Conservation (phyloP, 306 rosid genomes). For the Gastrolobium bilobum region DNA sequence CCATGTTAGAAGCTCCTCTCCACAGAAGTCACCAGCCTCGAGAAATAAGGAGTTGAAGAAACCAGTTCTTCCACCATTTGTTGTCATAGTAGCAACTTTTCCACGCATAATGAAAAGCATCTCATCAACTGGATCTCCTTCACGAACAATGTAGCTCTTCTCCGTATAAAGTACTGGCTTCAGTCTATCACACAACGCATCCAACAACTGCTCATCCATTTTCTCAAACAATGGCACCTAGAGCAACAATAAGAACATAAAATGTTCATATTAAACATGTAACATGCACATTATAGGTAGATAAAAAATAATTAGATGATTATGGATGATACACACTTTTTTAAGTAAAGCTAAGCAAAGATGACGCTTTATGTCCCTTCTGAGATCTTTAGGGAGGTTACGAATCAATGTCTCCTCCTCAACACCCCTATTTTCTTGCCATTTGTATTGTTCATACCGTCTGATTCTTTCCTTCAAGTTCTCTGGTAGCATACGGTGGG, state of each 20-base stretch:
- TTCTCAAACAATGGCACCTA: slow-evolving; percentile 78
- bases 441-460: slow-evolving; percentile 81
- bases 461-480: slow-evolving; percentile 69
- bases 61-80: slow-evolving; percentile 79
- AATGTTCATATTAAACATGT: slow-evolving; percentile 33
- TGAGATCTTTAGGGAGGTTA: slow-evolving; percentile 86
- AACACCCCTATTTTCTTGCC: slow-evolving; percentile 92
- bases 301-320: slow-evolving; percentile 12
- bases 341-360: slow-evolving; percentile 75
- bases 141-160: slow-evolving; percentile 68
- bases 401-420: slow-evolving; percentile 74
- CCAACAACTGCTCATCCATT: slow-evolving; percentile 79
- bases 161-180: slow-evolving; percentile 82
- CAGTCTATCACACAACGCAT: slow-evolving; percentile 77
- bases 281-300: not conserved
- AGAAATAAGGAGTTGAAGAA: slow-evolving; percentile 62
- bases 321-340: slow-evolving; percentile 58
- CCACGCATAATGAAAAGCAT: slow-evolving; percentile 90
- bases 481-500: slow-evolving; percentile 89
- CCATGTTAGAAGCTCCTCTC: slow-evolving; percentile 94
- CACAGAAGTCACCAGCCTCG: slow-evolving; percentile 80
- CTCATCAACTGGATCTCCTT: slow-evolving; percentile 87
- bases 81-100: slow-evolving; percentile 63
- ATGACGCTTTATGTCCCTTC: slow-evolving; percentile 84
- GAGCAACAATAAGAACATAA: slow-evolving; percentile 35